These are phyloP conservation scores for Purpureocillium takamizusanense DNA, from an alignment of 2,329 filamentous ascomycete genomes.

Conservation along the genomic window DNA sequence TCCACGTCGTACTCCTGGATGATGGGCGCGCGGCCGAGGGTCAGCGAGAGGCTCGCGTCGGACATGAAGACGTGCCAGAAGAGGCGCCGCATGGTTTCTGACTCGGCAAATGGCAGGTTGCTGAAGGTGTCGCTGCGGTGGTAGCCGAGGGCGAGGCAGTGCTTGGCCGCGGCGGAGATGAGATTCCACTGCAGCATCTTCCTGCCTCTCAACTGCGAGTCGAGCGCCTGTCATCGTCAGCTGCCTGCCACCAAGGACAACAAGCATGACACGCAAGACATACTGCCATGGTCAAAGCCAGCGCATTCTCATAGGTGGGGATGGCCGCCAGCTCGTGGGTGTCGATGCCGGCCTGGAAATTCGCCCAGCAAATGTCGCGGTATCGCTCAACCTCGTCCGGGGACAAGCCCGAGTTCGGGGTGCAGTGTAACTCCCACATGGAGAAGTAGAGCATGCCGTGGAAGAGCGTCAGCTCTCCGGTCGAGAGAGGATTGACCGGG, in stretches of 20 bases:
- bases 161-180: constrained; percentile 8
- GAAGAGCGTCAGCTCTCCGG: constrained; percentile 8
- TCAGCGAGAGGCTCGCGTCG: constrained; percentile 8
- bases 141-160: constrained; percentile 11
- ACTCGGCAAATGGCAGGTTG: constrained; percentile 3
- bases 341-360: neutral
- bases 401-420: neutral
- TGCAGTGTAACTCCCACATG: neutral
- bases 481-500: constrained; percentile 8
- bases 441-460: constrained; percentile 7
- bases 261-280: too few relatives aligned
- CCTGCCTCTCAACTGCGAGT: constrained; percentile 9
- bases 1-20: constrained; percentile 11
- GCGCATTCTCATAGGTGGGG: neutral
- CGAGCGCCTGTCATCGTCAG: constrained; percentile 4
- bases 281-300: constrained; percentile 1
- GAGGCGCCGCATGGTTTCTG: constrained; percentile 5
- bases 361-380: neutral
- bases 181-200: constrained; percentile 9
- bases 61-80: constrained; percentile 13
- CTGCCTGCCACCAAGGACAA: too few relatives aligned
- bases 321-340: neutral
- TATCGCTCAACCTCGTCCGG: neutral
- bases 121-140: constrained; percentile 7
- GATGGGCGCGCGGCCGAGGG: constrained; percentile 9